A percentile compares a stretch with the other conserved stretches of the same genome.
These are phyloP conservation scores for Salicornia ramosissima DNA, from an alignment of 148 eudicot species.

Conservation along the genomic window DNA sequence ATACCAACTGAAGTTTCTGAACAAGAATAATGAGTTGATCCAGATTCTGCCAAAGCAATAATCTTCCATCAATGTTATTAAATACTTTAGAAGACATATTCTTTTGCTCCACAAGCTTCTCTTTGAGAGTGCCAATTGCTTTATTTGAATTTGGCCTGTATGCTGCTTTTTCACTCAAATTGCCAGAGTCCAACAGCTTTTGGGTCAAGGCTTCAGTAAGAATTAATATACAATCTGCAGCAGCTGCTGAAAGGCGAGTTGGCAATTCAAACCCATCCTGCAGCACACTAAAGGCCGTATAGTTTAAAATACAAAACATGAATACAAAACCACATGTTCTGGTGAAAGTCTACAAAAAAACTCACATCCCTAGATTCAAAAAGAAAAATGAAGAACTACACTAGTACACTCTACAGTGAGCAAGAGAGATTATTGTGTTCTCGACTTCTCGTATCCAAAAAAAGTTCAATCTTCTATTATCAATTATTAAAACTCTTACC, in stretches of 20 bases:
- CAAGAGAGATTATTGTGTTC: too few relatives aligned
- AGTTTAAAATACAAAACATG: slow-evolving; percentile 1
- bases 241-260: slow-evolving; percentile 74
- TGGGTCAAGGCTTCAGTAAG: slow-evolving; percentile 48
- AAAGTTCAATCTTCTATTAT: too few relatives aligned
- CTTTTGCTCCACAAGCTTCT: slow-evolving; percentile 31
- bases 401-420: not conserved
- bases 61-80: slow-evolving; percentile 36
- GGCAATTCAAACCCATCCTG: slow-evolving; percentile 87
- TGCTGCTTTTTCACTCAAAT: slow-evolving; percentile 30
- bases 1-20: slow-evolving; percentile 56
- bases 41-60: slow-evolving; percentile 65
- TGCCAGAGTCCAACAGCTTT: slow-evolving; percentile 27
- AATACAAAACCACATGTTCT: not conserved
- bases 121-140: slow-evolving; percentile 26
- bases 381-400: not conserved
- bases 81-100: slow-evolving; percentile 32
- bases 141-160: slow-evolving; percentile 15
- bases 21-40: slow-evolving; percentile 57
- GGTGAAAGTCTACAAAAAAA: not conserved
- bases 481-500: too few relatives aligned
- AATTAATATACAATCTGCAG: slow-evolving; percentile 71
- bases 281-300: slow-evolving; percentile 42
- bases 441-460: too few relatives aligned
- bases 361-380: not conserved